These are phyloP conservation scores for Lachancea cidri DNA, from an alignment of 805 yeast species.

Conservation along the genomic window DNA sequence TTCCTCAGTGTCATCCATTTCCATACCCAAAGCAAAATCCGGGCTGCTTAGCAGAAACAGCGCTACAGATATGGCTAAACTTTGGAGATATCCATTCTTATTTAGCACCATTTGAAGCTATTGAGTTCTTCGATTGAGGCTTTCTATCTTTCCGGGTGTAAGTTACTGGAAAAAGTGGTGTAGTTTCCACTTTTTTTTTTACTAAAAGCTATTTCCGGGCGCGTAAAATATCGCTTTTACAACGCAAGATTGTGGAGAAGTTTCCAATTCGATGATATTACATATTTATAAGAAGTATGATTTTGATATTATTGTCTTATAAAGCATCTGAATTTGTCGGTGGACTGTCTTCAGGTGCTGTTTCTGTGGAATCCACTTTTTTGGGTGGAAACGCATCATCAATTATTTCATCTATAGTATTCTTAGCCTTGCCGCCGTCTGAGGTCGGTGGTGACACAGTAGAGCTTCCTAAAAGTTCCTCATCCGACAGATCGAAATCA, in stretches of 20 bases:
- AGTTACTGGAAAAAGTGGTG: not conserved
- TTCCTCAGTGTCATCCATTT: conserved; percentile 30
- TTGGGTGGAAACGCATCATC: too few relatives aligned
- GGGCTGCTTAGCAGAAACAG: not conserved
- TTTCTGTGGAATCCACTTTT: not conserved
- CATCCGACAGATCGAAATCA: conserved; percentile 33
- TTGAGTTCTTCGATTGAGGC: too few relatives aligned
- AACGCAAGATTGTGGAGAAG: too few relatives aligned
- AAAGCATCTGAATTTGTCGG: not conserved
- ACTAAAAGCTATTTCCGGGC: too few relatives aligned
- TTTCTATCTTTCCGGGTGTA: not conserved
- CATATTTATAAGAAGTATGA: not conserved
- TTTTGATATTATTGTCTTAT: not conserved
- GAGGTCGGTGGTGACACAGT: conserved; percentile 3
- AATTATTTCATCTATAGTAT: conserved; percentile 1
- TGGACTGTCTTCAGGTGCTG: not conserved
- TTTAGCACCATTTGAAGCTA: not conserved
- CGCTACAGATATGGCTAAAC: not conserved
- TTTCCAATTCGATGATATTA: too few relatives aligned
- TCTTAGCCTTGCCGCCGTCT: not conserved
- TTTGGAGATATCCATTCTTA: not conserved
- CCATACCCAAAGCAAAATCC: conserved; percentile 18
- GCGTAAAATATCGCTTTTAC: too few relatives aligned
- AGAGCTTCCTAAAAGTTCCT: conserved; percentile 16
- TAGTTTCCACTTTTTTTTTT: too few relatives aligned